Percentiles rank a stretch among this genome's conserved stretches.
Evolutionary conservation across 305 asterid genomes (phyloP).

Genomic region (Fraxinus dipetala): DNA sequence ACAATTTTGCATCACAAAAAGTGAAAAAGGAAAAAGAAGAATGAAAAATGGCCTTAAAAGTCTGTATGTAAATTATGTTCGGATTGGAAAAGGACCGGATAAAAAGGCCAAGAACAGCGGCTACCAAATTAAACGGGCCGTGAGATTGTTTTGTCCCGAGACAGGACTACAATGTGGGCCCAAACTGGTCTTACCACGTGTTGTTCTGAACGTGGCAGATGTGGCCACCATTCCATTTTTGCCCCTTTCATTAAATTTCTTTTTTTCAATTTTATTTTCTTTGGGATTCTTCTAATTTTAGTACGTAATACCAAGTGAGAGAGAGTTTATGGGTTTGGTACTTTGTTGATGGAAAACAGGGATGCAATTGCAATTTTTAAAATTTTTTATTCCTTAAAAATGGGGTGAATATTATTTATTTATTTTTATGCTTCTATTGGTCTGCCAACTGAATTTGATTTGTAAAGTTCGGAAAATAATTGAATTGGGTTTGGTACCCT

Average conservation of each 20-base stretch:
- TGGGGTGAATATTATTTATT: conserved; percentile 12
- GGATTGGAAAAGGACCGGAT: not conserved
- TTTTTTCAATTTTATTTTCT: not conserved
- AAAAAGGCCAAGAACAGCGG: not conserved
- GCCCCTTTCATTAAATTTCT: not conserved
- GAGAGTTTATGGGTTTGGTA: conserved; percentile 15
- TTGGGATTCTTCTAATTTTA: not conserved
- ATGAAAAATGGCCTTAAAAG: not conserved
- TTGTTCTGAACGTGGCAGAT: conserved; percentile 21
- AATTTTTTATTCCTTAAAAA: conserved; percentile 21
- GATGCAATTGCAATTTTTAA: not conserved
- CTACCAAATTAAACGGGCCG: conserved; percentile 17
- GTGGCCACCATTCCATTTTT: not conserved
- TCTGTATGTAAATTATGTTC: not conserved
- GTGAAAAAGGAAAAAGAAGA: not conserved
- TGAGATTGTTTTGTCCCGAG: conserved; percentile 29
- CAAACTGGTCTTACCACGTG: conserved; percentile 29
- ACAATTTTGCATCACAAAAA: not conserved
- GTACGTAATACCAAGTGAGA: conserved; percentile 16
- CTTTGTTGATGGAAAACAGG: conserved; percentile 6
- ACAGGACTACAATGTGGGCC: conserved; percentile 28
- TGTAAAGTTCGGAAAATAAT: conserved; percentile 3
- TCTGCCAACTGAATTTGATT: conserved; percentile 25
- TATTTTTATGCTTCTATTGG: conserved; percentile 16
- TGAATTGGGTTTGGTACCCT: conserved; percentile 20